Evolutionary conservation across 2,329 filamentous ascomycete species (phyloP), one percentile per base, ranked within the genome.

Genomic region (Aureobasidium melanogenum): DNA sequence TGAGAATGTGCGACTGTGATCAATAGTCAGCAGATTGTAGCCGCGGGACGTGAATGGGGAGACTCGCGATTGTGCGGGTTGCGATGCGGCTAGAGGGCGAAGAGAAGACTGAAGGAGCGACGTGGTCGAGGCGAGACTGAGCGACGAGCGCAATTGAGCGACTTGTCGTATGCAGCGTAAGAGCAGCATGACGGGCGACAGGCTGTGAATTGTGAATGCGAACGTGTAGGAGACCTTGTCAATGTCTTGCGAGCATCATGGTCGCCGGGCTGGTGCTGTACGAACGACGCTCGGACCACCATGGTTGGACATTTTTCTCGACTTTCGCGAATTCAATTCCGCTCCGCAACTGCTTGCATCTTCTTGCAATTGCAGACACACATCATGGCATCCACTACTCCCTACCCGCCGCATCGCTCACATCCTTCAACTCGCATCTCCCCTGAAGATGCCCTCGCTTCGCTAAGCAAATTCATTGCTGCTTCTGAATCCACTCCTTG

Each of bases 391-490:
- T 62, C 64, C 39, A 58, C 60, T 57, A 57, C 61, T 52, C 54
- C 70, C 19, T 72, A 72, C 62, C 74, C 75, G 14, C 75, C 76
- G 9, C 59, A 60, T 7, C 66, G 69, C 60, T 69, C 70, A 51
- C 70, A 72, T 64, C 60, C 74, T 54, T 67, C 69, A 51, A 65
- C 65, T 46, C 67, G 70, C 39, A 68, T 78, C 62, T 67, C 72
- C 32, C 66, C 69, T 48, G 38, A 66, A 12, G 63, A 63, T 41
- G 76, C 77, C 44, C 71, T 72, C 36, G 39, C 59, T 5, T 66
- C 71, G 19, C 68, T 81, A 24, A 65, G 73, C 19, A 69, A 68
- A 61, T 80, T 76, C 70, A 70, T 80, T 43, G 41, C 66, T 41
- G 67, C 71, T 65, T 74, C 75, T 2, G 70, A 74, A 62, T 68